phyloP scores from a whole-genome alignment of 78 protist species.

The Dictyostelium discoideum region DNA sequence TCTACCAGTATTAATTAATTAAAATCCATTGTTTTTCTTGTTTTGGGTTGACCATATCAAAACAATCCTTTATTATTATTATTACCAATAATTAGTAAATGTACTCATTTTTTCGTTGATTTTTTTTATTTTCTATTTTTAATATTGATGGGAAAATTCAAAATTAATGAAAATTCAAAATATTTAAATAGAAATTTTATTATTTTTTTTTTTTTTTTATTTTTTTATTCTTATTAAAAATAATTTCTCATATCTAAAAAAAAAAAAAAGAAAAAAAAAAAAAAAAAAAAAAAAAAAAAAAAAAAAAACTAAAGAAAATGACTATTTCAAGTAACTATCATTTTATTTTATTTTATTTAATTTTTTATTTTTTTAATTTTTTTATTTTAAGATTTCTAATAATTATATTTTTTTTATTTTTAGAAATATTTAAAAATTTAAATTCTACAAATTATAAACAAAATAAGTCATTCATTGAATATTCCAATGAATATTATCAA shows the following conservation, averaged over 20 bases:
- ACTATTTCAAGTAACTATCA: not conserved
- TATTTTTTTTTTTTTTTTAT: too few species aligned
- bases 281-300: too few species aligned
- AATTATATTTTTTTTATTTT: not conserved
- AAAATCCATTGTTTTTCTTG: not conserved
- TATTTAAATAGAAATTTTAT: too few species aligned
- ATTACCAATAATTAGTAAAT: not conserved
- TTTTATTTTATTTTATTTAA: not conserved
- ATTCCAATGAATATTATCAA: not conserved
- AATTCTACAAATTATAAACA: not conserved
- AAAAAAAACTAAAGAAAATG: not conserved
- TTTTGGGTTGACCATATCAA: not conserved
- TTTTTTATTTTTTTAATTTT: too few species aligned
- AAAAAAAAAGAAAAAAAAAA: too few species aligned
- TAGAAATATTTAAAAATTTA: not conserved
- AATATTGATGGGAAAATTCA: not conserved
- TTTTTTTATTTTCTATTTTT: too few species aligned
- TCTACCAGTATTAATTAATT: not conserved
- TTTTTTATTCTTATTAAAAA: too few species aligned
- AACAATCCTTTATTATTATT: not conserved
- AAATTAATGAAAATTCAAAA: not conserved
- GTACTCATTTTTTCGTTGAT: not conserved
- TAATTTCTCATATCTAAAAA: too few species aligned
- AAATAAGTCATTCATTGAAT: not conserved
- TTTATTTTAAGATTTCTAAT: not conserved